phyloP scores from a whole-genome alignment of 2,329 filamentous ascomycete species.

The Coniochaeta sp. region DNA sequence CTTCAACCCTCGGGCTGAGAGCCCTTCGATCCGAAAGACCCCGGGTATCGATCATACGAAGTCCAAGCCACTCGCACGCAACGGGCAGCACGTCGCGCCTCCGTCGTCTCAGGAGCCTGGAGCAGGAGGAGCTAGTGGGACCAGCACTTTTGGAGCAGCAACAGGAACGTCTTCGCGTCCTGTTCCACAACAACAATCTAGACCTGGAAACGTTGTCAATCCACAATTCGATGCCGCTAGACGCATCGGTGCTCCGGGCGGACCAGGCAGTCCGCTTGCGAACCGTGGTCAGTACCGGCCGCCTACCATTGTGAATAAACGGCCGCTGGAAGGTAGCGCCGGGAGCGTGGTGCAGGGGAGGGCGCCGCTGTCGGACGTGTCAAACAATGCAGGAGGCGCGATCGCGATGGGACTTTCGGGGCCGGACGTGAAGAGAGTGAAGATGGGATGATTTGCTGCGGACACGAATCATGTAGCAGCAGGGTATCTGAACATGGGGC shows the following conservation, averaged over 20 bases:
- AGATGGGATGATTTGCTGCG: constrained; percentile 17
- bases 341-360: constrained; percentile 17
- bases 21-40: constrained; percentile 82
- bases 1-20: constrained; percentile 70
- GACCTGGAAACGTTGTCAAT: constrained; percentile 36
- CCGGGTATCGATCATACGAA: constrained; percentile 76
- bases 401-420: constrained; percentile 11
- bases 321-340: constrained; percentile 25
- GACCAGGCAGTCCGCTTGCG: constrained; percentile 44
- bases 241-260: constrained; percentile 51
- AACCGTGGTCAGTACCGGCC: constrained; percentile 54
- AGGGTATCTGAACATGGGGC: background rate
- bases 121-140: background rate
- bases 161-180: background rate
- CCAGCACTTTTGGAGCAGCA: background rate
- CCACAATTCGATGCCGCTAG: constrained; percentile 45
- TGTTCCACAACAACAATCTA: background rate
- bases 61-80: constrained; percentile 62
- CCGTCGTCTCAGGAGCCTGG: constrained; percentile 15
- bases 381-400: constrained; percentile 28
- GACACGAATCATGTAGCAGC: background rate
- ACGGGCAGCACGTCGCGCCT: constrained; percentile 43
- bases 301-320: constrained; percentile 48
- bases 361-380: constrained; percentile 42
- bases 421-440: constrained; percentile 45